These are phyloP conservation scores for Heritiera fomes DNA, from an alignment of 345 rosid species.

Conservation along the genomic window DNA sequence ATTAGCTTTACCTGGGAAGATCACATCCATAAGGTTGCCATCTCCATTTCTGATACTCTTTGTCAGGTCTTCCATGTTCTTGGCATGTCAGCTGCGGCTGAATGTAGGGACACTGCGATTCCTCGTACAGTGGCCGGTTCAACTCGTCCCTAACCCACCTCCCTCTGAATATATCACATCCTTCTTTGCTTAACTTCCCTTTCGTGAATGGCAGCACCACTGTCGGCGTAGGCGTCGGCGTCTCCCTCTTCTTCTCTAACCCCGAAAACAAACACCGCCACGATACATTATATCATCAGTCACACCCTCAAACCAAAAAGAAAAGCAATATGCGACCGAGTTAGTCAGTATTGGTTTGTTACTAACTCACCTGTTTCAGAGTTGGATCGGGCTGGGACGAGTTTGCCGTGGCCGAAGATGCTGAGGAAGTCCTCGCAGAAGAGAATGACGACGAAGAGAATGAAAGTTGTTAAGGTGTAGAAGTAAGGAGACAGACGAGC, in stretches of 20 bases:
- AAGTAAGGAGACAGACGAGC: constrained; percentile 70
- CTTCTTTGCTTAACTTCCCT: constrained; percentile 39
- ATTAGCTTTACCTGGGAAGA: constrained; percentile 58
- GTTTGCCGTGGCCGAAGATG: constrained; percentile 52
- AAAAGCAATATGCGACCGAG: not conserved
- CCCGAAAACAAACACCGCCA: not conserved
- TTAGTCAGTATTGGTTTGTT: not conserved
- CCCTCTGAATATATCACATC: constrained; percentile 75
- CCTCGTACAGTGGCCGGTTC: constrained; percentile 61
- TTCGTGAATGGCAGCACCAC: constrained; percentile 36
- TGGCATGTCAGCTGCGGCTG: constrained; percentile 91
- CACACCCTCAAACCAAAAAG: not conserved
- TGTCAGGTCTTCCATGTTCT: constrained; percentile 70
- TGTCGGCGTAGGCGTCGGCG: not conserved
- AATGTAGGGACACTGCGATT: constrained; percentile 86
- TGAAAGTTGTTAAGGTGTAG: constrained; percentile 62
- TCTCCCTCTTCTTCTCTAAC: constrained; percentile 44
- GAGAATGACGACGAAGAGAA: constrained; percentile 58
- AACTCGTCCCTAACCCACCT: constrained; percentile 73
- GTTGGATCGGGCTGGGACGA: constrained; percentile 22
- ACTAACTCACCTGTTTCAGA: constrained; percentile 41
- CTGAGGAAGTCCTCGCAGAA: constrained; percentile 73
- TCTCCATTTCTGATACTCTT: constrained; percentile 70
- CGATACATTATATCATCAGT: not conserved
- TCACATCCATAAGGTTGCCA: constrained; percentile 89